Conservation (phyloP, 2,329 filamentous ascomycete species). For the Chrysosporium queenslandicum region DNA sequence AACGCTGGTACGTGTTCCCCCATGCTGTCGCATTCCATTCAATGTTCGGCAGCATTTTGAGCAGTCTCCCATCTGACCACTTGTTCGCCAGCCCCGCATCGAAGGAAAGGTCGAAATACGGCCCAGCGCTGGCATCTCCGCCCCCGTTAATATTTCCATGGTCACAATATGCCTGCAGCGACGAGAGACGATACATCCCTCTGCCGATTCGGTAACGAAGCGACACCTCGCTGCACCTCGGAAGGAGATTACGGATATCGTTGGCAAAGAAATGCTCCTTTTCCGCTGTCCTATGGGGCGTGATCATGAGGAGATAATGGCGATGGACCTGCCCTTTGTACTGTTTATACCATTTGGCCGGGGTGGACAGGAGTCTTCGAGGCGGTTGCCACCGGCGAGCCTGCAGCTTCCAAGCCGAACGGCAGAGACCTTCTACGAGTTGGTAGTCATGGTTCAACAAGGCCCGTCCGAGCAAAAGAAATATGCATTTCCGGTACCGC, state of each 20-base stretch:
- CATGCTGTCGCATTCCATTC: not conserved
- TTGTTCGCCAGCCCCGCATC: conserved; percentile 59
- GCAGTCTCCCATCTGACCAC: conserved; percentile 1
- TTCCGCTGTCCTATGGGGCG: conserved; percentile 76
- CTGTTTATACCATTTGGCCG: conserved; percentile 94
- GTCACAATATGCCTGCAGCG: conserved; percentile 90
- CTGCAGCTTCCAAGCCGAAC: conserved; percentile 82
- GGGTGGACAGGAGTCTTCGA: conserved; percentile 78
- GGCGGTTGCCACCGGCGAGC: conserved; percentile 83
- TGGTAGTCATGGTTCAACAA: conserved; percentile 92
- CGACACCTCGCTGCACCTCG: conserved; percentile 82
- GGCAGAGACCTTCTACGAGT: conserved; percentile 94
- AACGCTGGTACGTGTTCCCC: conserved; percentile 63
- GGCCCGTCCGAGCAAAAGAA: conserved; percentile 78
- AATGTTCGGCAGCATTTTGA: too few species aligned
- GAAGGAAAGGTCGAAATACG: conserved; percentile 97
- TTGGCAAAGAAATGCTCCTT: conserved; percentile 89
- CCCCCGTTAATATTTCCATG: conserved; percentile 80
- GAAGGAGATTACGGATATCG: conserved; percentile 82
- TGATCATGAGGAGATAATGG: conserved; percentile 78
- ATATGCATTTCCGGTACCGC: conserved; percentile 80
- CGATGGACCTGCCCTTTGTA: conserved; percentile 95
- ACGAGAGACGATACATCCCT: conserved; percentile 91
- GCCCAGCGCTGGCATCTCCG: conserved; percentile 71
- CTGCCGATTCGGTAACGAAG: conserved; percentile 87